Base-by-base conservation (phyloP, 2,329 filamentous ascomycete genomes). In the Aphanocladium album region DNA sequence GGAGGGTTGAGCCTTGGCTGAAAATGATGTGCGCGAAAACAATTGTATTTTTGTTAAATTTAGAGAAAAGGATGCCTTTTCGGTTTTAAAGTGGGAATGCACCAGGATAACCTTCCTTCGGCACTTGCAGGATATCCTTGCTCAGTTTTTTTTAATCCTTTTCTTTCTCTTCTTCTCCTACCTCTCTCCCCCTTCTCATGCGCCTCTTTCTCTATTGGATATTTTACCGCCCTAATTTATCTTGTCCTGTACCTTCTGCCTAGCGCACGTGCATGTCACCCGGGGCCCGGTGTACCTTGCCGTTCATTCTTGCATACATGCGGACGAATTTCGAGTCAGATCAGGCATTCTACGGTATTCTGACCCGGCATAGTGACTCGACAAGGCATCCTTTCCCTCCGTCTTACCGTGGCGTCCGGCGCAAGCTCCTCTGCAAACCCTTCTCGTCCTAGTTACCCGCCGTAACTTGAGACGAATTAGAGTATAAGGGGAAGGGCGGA, bases 321-420 rank as follows among this genome's bases (percentile, higher is more conserved):
- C 23, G 11, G 52, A 41, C 25, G n/a, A n/a, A n/a, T 37, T 21
- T 14, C 9, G 23, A 12, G 7, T n/a, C n/a, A n/a, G 45, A 27
- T 23, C 25, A 35, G 41, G 27, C n/a, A 9, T 46, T 6, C 23
- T 17, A 8, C 5, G 39, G 39, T 39, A 56, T 14, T 8, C 30
- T 57, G 30, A 57, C n/a, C 54, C 16, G 21, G n/a, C 30, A 30
- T 25, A 3, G 54, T 57, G 54, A 57, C 54, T 57, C 45, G 6
- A 27, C 54, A 30, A 49, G 54, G 54, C 33, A 49, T 6, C 33
- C 17, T 39, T 39, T 14, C 6, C 9, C 12, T 39, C 54, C 54
- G 54, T 57, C 54, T 27, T 37, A 47, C 52, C 27, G 12, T 16
- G 35, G 39, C 52, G 14, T 45, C 16, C 21, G 19, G n/a, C 33